Evolutionary conservation across 2,329 filamentous ascomycete species (phyloP).

Genomic region (Fonsecaea monophora): DNA sequence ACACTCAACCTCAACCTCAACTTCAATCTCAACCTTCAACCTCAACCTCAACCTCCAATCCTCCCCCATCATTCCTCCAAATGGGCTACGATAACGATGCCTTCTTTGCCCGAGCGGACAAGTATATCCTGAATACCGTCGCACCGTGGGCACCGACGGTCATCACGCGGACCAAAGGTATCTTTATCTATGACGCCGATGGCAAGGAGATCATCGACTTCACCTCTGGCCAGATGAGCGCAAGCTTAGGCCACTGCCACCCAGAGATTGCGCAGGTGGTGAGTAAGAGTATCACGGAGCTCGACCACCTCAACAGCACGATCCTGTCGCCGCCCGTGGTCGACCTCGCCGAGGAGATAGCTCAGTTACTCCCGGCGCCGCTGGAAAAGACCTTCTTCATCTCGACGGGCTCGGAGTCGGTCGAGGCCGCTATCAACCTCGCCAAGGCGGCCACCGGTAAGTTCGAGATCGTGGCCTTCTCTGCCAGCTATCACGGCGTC

Average conservation of each 20-base stretch:
- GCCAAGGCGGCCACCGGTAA: constrained; percentile 69
- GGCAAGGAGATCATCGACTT: constrained; percentile 61
- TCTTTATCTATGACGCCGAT: constrained; percentile 53
- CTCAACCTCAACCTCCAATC: no score
- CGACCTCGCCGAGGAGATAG: constrained; percentile 60
- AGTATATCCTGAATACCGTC: constrained; percentile 2
- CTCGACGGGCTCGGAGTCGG: constrained; percentile 63
- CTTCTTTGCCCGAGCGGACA: constrained; percentile 2
- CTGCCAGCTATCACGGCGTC: constrained; percentile 67
- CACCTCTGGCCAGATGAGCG: constrained; percentile 68
- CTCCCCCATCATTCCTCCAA: background rate
- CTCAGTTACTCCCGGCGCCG: constrained; percentile 55
- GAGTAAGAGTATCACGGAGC: constrained; percentile 54
- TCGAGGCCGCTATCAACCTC: constrained; percentile 69
- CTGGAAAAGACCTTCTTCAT: constrained; percentile 65
- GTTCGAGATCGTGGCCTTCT: constrained; percentile 68
- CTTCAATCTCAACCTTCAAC: no score
- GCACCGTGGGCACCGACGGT: constrained; percentile 63
- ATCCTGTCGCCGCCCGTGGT: constrained; percentile 67
- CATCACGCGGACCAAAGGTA: constrained; percentile 53
- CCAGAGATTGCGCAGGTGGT: constrained; percentile 64
- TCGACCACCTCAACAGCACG: constrained; percentile 66
- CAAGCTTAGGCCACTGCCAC: constrained; percentile 63
- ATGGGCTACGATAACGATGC: background rate
- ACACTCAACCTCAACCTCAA: no score